Base-by-base conservation (phyloP, 1,139 yeast genomes). In the Casaregolazyma suthepensis region DNA sequence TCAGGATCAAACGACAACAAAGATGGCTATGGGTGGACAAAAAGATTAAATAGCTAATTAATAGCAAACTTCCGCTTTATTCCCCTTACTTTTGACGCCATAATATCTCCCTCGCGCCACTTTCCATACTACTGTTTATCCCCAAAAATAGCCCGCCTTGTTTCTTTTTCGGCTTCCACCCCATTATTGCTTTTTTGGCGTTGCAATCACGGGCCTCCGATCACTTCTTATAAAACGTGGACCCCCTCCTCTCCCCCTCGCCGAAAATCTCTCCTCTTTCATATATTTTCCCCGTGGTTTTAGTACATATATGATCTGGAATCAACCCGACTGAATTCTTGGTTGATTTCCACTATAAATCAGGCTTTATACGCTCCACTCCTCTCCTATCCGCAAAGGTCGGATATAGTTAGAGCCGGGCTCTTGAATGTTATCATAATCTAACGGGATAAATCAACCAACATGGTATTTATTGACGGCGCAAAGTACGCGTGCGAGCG, bases 401-500 rank as follows among this genome's bases (percentile, higher is more conserved):
- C 31, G 31, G 31, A 26, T 26, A 26, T 26, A 26, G 31, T 9
- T 26, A 26, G 31, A 26, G 31, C 31, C 31, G 31, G 31, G 15
- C 40, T 35, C 40, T 35, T 35, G 40, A 35, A 35, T 35, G 40
- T 3, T 13, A 35, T 17, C 17, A n/a, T 35, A 35, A 35, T n/a
- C 15, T 9, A 3, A 15, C 4, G 3, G 5, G 17, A 12, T 13
- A 3, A 35, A 12, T 5, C 15, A 18, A 42, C 4, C 1, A 17
- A 5, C 1, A 49, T 49, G 52, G 52, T 91, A 54, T 76, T 87
- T 55, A 82, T 91, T 54, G 88, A 90, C 66, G 97, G 97, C 43
- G 85, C 87, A 60, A 91, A 93, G 68, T 91, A 90, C 71, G 98
- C 99, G 56, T 91, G 99, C 69, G 96, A 70, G 69, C 76, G 97